Evolutionary conservation across 768 basidiomycete genomes (phyloP), one percentile per base, ranked within the genome.

Genomic region (Hygrocybe punicea): DNA sequence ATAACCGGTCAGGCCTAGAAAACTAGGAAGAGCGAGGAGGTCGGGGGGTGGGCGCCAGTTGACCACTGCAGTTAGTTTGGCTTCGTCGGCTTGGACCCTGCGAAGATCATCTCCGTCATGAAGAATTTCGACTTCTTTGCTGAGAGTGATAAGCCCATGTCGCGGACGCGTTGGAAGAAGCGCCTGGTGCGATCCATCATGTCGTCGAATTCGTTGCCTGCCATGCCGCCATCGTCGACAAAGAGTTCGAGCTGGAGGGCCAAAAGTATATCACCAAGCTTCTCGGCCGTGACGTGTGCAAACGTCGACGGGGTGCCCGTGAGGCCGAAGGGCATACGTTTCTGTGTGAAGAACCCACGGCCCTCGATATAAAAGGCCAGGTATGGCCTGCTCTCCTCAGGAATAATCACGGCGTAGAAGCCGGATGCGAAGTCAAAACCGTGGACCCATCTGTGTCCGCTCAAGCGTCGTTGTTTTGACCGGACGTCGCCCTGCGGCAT

Each of bases 1-100:
- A 56, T 71, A 70, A 1, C 69, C 64, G 4, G 70, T 72, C 5
- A 76, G 60, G 0, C 76, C 73, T 7, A 75, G 37, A 59, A 79
- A 78, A 3, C 62, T 62, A 2, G 57, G 52, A 7, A 79, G 59
- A 13, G 73, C 60, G 0, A 59, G 60, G 1, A 66, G 62, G 25
- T 71, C 61, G 9, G 50, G 17, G 1, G 76, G 76, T 46, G 33
- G 52, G 17, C 53, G 42, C 71, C 73, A 75, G 51, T 73, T 55
- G 1, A 77, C 70, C 2, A 78, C 69, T 1, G 75, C 71, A 1
- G 68, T 69, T 5, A 78, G 60, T 57, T 79, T 79, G 3, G 65
- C 40, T 3, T 64, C 58, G 57, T 78, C 73, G 1, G 73, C 69
- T 13, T 56, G 56, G 2, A 79, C 67, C 0, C 76, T 2, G 73